phyloP scores from a whole-genome alignment of 192 early-diverging fungal genomes.

The Dissophora globulifera region DNA sequence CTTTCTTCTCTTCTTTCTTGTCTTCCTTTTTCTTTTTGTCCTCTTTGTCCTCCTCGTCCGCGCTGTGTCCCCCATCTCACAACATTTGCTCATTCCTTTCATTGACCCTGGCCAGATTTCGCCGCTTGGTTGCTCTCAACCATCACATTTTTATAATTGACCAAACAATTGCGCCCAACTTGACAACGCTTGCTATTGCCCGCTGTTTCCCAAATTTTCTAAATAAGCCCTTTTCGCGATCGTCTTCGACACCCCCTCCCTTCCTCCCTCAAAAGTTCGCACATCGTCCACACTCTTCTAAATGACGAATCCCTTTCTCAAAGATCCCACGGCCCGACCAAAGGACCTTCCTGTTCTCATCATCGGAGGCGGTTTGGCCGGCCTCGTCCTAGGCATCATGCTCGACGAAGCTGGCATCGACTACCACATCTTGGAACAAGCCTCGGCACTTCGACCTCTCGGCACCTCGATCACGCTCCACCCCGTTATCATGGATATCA shows the following conservation, averaged over 20 bases:
- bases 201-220: background rate
- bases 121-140: background rate
- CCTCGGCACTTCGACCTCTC: slow-evolving; percentile 39
- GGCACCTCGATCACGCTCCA: slow-evolving; percentile 49
- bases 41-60: no score
- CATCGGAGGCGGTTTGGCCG: slow-evolving; percentile 36
- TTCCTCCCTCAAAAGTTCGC: no score
- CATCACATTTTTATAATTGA: slow-evolving; percentile 1
- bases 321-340: slow-evolving; percentile 21
- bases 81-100: no score
- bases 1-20: background rate
- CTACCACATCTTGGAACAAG: slow-evolving; percentile 52
- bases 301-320: no score
- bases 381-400: slow-evolving; percentile 45
- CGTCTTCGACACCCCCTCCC: no score
- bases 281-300: background rate
- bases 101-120: background rate
- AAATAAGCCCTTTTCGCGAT: no score
- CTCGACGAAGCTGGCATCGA: slow-evolving; percentile 47
- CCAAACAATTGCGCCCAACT: background rate
- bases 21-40: background rate
- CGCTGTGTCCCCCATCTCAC: no score
- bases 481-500: slow-evolving; percentile 38
- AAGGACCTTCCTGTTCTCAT: slow-evolving; percentile 32
- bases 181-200: background rate